Percentiles rank a stretch among this genome's conserved stretches.
phyloP scores from a whole-genome alignment of 2,329 filamentous ascomycete genomes.

The Pyricularia sp. region DNA sequence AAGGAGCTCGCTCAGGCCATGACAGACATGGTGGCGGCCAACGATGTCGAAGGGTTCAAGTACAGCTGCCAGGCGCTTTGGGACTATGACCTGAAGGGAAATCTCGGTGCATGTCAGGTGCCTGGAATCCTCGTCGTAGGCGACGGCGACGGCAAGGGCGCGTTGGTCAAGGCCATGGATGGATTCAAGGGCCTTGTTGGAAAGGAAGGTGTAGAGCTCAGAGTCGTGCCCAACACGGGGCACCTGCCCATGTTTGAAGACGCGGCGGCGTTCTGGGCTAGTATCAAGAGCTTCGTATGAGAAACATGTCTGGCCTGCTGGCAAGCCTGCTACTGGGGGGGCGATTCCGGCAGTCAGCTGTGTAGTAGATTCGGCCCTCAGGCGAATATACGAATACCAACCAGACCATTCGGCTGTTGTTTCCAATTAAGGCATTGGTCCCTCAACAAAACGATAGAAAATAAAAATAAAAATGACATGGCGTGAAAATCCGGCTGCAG shows the following conservation, averaged over 20 bases:
- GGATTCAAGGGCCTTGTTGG: slow-evolving; percentile 52
- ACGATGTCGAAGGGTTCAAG: slow-evolving; percentile 57
- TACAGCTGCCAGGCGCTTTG: slow-evolving; percentile 58
- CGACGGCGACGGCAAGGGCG: slow-evolving; percentile 54
- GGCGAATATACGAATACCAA: not conserved
- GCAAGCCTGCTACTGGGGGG: not conserved
- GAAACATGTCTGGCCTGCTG: not conserved
- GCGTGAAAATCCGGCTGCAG: not conserved
- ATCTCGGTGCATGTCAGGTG: slow-evolving; percentile 39
- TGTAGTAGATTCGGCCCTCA: not conserved
- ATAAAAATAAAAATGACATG: not conserved
- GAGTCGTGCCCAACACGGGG: slow-evolving; percentile 55
- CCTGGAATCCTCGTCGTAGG: slow-evolving; percentile 61
- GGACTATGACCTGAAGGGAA: slow-evolving; percentile 51
- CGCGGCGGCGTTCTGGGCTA: slow-evolving; percentile 52
- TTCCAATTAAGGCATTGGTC: not conserved
- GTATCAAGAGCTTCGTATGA: slow-evolving; percentile 25
- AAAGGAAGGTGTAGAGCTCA: slow-evolving; percentile 40
- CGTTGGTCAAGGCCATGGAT: slow-evolving; percentile 67
- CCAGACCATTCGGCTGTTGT: not conserved
- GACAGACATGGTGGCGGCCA: slow-evolving; percentile 54
- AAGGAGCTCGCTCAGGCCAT: slow-evolving; percentile 39
- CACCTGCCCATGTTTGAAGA: slow-evolving; percentile 79
- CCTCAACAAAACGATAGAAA: not conserved
- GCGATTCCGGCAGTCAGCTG: not conserved